A percentile compares a stretch with the other conserved stretches of the same genome.
phyloP scores from a whole-genome alignment of 331 rosid genomes.

The Stylosanthes scabra region DNA sequence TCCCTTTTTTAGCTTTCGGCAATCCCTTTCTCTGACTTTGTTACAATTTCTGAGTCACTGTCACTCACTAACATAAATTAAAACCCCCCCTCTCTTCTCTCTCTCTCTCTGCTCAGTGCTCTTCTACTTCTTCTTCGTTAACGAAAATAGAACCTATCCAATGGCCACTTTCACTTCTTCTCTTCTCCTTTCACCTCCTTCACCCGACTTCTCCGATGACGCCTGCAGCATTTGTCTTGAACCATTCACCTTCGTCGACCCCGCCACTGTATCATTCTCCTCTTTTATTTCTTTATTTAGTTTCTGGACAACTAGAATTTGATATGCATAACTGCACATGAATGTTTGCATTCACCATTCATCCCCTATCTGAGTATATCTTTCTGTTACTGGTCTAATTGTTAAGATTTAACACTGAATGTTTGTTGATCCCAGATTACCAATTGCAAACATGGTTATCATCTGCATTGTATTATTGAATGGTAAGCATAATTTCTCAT shows the following conservation, averaged over 20 bases:
- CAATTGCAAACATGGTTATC: constrained; percentile 84
- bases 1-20: background rate
- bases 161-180: constrained; percentile 45
- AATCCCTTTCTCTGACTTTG: background rate
- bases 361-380: no score
- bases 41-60: no score
- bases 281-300: background rate
- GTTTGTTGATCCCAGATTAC: constrained; percentile 61
- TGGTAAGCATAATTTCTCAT: constrained; percentile 50
- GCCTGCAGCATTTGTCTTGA: constrained; percentile 80
- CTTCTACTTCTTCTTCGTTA: background rate
- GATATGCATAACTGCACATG: background rate
- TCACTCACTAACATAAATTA: no score
- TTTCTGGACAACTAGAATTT: constrained; percentile 4
- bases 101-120: constrained; percentile 36
- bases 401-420: constrained; percentile 5
- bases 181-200: constrained; percentile 32
- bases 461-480: constrained; percentile 86
- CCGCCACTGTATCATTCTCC: constrained; percentile 56
- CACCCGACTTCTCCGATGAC: constrained; percentile 48
- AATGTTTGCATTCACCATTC: no score
- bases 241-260: constrained; percentile 63
- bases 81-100: constrained; percentile 33
- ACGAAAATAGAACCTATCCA: background rate
- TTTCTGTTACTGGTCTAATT: background rate